phyloP scores from a whole-genome alignment of 306 rosid species.

The Quillaja saponaria region DNA sequence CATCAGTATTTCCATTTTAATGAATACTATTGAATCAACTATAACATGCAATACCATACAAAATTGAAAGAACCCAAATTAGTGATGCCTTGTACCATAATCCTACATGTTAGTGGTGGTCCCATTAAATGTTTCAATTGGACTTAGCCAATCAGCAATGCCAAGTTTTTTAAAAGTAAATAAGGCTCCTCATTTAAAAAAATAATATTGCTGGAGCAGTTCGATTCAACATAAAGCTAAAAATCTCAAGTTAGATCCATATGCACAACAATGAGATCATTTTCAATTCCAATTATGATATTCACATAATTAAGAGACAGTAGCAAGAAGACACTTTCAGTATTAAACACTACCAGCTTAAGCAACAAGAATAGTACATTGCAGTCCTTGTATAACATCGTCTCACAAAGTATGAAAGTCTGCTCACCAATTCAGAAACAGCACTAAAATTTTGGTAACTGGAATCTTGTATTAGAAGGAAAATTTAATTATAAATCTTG shows the following conservation, averaged over 20 bases:
- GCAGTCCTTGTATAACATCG: not conserved
- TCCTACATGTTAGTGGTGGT: not conserved
- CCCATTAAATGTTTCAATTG: not conserved
- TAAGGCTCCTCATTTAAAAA: no score
- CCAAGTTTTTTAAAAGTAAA: no score
- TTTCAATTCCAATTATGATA: no score
- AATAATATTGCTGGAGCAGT: no score
- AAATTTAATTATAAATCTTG: constrained; percentile 11
- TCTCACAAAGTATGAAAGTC: constrained; percentile 8
- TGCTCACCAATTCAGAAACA: constrained; percentile 1
- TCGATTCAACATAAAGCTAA: constrained; percentile 6
- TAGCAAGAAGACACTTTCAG: not conserved
- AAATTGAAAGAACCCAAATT: constrained; percentile 7
- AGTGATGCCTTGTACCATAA: constrained; percentile 2
- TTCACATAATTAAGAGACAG: constrained; percentile 8
- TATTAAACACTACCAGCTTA: constrained; percentile 9
- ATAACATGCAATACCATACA: constrained; percentile 2
- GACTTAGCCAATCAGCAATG: constrained; percentile 9
- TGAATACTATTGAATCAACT: constrained; percentile 9
- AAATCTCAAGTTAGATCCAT: no score
- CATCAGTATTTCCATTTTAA: not conserved
- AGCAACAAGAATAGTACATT: constrained; percentile 8
- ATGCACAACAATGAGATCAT: not conserved
- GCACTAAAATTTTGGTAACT: not conserved
- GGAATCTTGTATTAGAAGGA: constrained; percentile 1